phyloP scores from a whole-genome alignment of 108 stramenopile species.

The Phaeodactylum tricornutum region DNA sequence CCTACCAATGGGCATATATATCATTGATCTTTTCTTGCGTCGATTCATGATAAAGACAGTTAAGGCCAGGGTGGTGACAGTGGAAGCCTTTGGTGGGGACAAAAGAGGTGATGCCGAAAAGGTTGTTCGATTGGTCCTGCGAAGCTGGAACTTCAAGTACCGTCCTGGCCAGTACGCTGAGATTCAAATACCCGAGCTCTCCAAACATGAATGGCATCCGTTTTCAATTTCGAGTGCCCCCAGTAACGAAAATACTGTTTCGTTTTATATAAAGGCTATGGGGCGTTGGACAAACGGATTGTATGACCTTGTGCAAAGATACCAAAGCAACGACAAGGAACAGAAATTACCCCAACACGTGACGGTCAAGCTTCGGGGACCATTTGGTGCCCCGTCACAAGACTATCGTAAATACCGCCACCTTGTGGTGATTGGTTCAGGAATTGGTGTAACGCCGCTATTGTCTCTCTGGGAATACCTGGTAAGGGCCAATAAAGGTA shows the following conservation, averaged over 20 bases:
- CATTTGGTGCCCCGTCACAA: slow-evolving; percentile 18
- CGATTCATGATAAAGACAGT: too few relatives aligned
- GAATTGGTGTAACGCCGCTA: slow-evolving; percentile 19
- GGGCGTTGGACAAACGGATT: slow-evolving; percentile 18
- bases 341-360: background rate
- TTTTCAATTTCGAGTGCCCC: slow-evolving; percentile 25
- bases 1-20: slow-evolving; percentile 9
- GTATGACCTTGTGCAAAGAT: slow-evolving; percentile 6
- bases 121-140: too few relatives aligned
- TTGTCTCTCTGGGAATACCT: slow-evolving; percentile 16
- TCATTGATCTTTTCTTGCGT: slow-evolving; percentile 10
- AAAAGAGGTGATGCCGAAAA: too few relatives aligned
- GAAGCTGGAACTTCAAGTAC: slow-evolving; percentile 26
- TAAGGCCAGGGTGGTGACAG: too few relatives aligned
- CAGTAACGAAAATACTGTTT: background rate
- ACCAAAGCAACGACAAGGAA: background rate
- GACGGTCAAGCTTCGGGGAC: slow-evolving; percentile 9
- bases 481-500: background rate
- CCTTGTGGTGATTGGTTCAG: slow-evolving; percentile 17
- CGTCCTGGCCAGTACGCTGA: slow-evolving; percentile 29
- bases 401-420: slow-evolving; percentile 18
- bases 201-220: slow-evolving; percentile 27
- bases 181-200: slow-evolving; percentile 18
- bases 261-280: slow-evolving; percentile 13
- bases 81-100: too few relatives aligned